A percentile compares a stretch with the other conserved stretches of the same genome.
phyloP scores from a whole-genome alignment of 1,139 yeast species.

The Martiniozyma asiatica region DNA sequence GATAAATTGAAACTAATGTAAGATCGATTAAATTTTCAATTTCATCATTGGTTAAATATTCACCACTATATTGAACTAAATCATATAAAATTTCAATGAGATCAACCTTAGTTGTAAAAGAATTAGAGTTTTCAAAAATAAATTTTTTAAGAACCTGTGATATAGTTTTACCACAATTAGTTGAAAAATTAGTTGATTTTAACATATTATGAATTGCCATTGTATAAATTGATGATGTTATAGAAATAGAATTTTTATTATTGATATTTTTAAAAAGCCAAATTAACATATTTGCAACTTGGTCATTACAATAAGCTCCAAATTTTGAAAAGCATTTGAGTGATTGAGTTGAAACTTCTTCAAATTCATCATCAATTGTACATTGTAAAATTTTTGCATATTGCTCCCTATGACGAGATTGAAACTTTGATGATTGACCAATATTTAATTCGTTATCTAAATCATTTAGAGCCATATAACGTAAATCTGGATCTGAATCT shows the following conservation, averaged over 20 bases:
- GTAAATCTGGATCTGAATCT: conserved; percentile 70
- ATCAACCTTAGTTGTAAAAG: conserved; percentile 32
- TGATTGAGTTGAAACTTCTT: conserved; percentile 75
- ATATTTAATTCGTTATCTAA: conserved; percentile 37
- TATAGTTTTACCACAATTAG: conserved; percentile 3
- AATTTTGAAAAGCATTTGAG: conserved; percentile 36
- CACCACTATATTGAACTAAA: conserved; percentile 43
- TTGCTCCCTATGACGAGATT: conserved; percentile 24
- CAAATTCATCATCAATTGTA: conserved; percentile 48
- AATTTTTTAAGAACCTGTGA: background rate
- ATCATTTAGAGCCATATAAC: conserved; percentile 83
- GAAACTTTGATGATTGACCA: conserved; percentile 16
- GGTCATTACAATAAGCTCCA: background rate
- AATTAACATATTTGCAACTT: conserved; percentile 24
- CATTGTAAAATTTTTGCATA: conserved; percentile 40
- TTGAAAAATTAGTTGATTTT: conserved; percentile 12
- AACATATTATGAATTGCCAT: conserved; percentile 61
- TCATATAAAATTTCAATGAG: conserved; percentile 55
- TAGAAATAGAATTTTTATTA: conserved; percentile 26
- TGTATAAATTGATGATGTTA: conserved; percentile 53
- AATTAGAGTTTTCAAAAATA: background rate
- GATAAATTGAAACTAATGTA: conserved; percentile 30
- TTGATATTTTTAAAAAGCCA: conserved; percentile 17
- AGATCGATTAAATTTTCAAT: conserved; percentile 26
- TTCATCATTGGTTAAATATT: conserved; percentile 32